Evolutionary conservation across 495 filamentous ascomycete species (phyloP), one percentile per base, ranked within the genome.

Genomic region (Neurospora cerealis): DNA sequence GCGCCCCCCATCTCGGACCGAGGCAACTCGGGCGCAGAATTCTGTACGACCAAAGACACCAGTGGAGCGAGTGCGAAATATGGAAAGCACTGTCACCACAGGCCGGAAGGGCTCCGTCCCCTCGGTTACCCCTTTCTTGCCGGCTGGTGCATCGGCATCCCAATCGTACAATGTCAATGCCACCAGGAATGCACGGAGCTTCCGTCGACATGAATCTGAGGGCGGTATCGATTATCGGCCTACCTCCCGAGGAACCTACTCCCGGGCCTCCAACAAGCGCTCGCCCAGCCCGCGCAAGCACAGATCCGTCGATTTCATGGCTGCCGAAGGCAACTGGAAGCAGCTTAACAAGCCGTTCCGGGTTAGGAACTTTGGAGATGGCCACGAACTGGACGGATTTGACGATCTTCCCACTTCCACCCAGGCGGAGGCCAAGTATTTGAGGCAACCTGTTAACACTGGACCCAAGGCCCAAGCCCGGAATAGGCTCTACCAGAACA

Each of bases 401-500:
- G 96, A 98, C 77, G 96, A 99, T 83, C 84, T 99, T 70, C 96
- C 96, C 15, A 98, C 93, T 1, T 97, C 93, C 37, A 90, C 87
- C 5, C 88, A 91, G 54, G 88, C 89, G 21, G 96, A 99, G 80
- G 92, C 89, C 71, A 91, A 88, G 78, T 99, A 89, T 76, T 84
- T 94, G 70, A 95, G 94, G 80, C 90, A 92, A 76, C 95, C 96
- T 7, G 82, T 91, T 69, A 89, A 86, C 66, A 88, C 89, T 77
- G 91, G 92, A 28, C 89, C 89, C 40, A 93, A 91, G 46, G 89
- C 89, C 74, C 87, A 88, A 54, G 79, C 89, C 70, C 87, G 89
- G 70, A 89, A 84, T 78, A 89, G 87, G 78, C 78, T 92, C 69
- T 86, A 89, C 74, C 87, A 91, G 76, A 87, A 87, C 77, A 75